Percentiles rank a stretch among this genome's conserved stretches.
These are phyloP conservation scores for Durio zibethinus DNA, from an alignment of 345 rosid genomes.

Conservation along the genomic window DNA sequence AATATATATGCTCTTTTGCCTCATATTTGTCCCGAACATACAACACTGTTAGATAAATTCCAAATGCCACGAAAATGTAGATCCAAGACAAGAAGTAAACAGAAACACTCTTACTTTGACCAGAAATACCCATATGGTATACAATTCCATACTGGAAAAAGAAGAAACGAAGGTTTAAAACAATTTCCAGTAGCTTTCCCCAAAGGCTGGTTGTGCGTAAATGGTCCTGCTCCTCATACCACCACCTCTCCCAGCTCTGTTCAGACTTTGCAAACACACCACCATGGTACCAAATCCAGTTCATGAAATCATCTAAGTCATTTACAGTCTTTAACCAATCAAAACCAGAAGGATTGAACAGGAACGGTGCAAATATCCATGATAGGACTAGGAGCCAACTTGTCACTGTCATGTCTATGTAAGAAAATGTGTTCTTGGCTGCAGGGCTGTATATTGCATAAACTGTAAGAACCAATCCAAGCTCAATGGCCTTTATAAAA, in stretches of 20 bases:
- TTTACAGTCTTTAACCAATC: slow-evolving; percentile 89
- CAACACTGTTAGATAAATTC: slow-evolving; percentile 41
- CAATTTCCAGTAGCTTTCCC: slow-evolving; percentile 71
- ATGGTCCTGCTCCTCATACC: slow-evolving; percentile 86
- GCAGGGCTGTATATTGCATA: slow-evolving; percentile 60
- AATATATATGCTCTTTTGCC: slow-evolving; percentile 56
- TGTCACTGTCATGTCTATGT: slow-evolving; percentile 64
- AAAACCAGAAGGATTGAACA: slow-evolving; percentile 84
- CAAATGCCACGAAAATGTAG: slow-evolving; percentile 46
- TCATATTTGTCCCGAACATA: slow-evolving; percentile 63
- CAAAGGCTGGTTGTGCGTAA: slow-evolving; percentile 56
- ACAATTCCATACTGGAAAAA: slow-evolving; percentile 88
- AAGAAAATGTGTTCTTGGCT: slow-evolving; percentile 51
- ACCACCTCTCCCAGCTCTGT: slow-evolving; percentile 92
- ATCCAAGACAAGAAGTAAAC: slow-evolving; percentile 76
- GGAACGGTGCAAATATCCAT: slow-evolving; percentile 81
- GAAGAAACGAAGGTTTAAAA: slow-evolving; percentile 77
- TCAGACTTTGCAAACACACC: slow-evolving; percentile 58
- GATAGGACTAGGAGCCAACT: slow-evolving; percentile 88
- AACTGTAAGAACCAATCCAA: slow-evolving; percentile 64
- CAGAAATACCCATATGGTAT: slow-evolving; percentile 51
- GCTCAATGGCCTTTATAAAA: slow-evolving; percentile 82
- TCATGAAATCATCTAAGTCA: slow-evolving; percentile 72
- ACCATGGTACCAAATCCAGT: slow-evolving; percentile 67
- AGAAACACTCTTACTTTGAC: slow-evolving; percentile 30